These are phyloP conservation scores for Globisporangium mamillatum DNA, from an alignment of 352 stramenopile genomes.

Conservation along the genomic window DNA sequence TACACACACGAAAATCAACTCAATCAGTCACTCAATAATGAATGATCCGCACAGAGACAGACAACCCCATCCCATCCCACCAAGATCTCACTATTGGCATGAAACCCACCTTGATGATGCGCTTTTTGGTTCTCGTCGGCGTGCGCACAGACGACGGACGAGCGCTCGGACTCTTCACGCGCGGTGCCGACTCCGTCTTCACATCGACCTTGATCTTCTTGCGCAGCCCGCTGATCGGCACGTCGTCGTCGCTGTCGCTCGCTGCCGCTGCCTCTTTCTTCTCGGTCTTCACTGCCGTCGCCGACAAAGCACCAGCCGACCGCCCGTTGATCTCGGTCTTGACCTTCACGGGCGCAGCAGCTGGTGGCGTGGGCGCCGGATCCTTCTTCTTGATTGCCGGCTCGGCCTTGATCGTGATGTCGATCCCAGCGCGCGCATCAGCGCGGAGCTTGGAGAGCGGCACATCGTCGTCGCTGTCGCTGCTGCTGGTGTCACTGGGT, in stretches of 20 bases:
- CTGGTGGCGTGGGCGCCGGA: background rate
- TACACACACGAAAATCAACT: background rate
- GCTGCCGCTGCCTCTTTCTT: conserved; percentile 29
- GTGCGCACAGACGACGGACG: conserved; percentile 3
- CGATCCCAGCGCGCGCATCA: conserved; percentile 21
- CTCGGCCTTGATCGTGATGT: conserved; percentile 24
- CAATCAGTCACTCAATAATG: conserved; percentile 2
- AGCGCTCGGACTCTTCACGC: conserved; percentile 24
- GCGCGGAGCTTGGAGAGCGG: conserved; percentile 66
- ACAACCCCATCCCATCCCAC: background rate
- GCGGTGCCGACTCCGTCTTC: conserved; percentile 10
- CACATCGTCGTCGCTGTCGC: conserved; percentile 78
- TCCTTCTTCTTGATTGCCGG: conserved; percentile 18
- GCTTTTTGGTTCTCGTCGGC: conserved; percentile 45
- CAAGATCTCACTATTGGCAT: conserved; percentile 2
- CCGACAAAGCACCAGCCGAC: background rate
- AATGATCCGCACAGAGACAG: background rate
- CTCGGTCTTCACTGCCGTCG: conserved; percentile 24
- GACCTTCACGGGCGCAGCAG: background rate
- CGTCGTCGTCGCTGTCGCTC: conserved; percentile 72
- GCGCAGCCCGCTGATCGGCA: conserved; percentile 65
- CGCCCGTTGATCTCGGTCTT: conserved; percentile 23
- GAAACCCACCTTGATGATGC: conserved; percentile 48
- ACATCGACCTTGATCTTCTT: conserved; percentile 65
- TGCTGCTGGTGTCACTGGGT: conserved; percentile 35